Conservation (phyloP, 257 asterid species). For the Rhazya stricta region DNA sequence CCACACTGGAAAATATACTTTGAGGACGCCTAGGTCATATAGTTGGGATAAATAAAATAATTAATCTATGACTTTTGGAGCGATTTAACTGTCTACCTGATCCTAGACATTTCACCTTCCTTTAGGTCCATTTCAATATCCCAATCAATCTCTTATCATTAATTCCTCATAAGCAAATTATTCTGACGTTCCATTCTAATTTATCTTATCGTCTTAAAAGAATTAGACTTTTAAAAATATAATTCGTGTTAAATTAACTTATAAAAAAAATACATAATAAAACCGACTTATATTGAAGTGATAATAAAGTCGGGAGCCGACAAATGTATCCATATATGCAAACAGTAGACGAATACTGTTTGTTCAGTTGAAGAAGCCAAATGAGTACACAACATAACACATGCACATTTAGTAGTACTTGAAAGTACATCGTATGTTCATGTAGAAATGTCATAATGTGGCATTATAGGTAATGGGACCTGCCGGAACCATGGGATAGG, state of each 20-base stretch:
- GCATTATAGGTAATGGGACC: background rate
- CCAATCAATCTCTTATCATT: conserved; percentile 12
- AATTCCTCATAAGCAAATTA: too few species aligned
- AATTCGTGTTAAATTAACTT: too few species aligned
- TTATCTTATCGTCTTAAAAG: too few species aligned
- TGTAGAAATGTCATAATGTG: conserved; percentile 8
- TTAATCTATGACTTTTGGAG: conserved; percentile 21
- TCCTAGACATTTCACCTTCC: conserved; percentile 35
- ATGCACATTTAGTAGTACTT: conserved; percentile 46
- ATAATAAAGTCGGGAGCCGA: too few species aligned
- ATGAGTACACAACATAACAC: conserved; percentile 11
- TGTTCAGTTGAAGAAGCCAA: conserved; percentile 2
- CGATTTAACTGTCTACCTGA: conserved; percentile 38
- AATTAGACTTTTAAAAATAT: too few species aligned
- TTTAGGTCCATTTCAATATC: conserved; percentile 22
- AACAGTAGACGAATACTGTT: background rate
- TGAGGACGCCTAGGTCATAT: conserved; percentile 4
- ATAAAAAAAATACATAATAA: too few species aligned
- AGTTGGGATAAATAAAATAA: conserved; percentile 10
- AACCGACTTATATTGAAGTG: background rate
- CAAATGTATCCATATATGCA: background rate
- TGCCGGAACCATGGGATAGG: background rate
- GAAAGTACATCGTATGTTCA: conserved; percentile 72
- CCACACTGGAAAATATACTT: too few species aligned
- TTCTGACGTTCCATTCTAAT: too few species aligned